Percentiles rank a stretch among this genome's conserved stretches.
phyloP scores from a whole-genome alignment of 331 rosid genomes.

The Quercus lobata region DNA sequence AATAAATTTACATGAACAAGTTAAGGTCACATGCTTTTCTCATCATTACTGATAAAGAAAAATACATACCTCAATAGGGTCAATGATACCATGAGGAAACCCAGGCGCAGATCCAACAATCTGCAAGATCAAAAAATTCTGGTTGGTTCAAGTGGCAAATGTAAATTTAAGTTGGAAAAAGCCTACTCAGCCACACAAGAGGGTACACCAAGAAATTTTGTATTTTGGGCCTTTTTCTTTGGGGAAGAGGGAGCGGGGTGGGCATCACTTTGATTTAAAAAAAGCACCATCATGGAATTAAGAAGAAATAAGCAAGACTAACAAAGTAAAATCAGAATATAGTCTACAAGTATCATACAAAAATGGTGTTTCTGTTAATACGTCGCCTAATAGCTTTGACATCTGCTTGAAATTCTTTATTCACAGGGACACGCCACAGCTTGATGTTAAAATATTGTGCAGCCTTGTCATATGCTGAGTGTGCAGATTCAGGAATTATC shows the following conservation, averaged over 20 bases:
- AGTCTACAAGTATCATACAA: constrained; percentile 43
- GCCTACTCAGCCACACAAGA: constrained; percentile 14
- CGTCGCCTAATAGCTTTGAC: constrained; percentile 54
- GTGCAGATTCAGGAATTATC: constrained; percentile 92
- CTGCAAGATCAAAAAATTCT: constrained; percentile 40
- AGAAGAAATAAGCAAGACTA: background rate
- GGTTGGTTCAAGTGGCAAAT: constrained; percentile 24
- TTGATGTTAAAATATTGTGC: constrained; percentile 93
- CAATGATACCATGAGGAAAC: constrained; percentile 94
- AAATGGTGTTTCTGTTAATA: constrained; percentile 76
- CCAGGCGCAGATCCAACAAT: constrained; percentile 99
- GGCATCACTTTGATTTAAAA: background rate
- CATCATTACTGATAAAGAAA: constrained; percentile 3
- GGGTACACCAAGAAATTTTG: background rate
- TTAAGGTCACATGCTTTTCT: constrained; percentile 4
- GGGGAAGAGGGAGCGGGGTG: background rate
- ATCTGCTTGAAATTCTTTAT: constrained; percentile 76
- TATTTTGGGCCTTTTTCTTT: background rate
- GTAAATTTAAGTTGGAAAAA: constrained; percentile 17
- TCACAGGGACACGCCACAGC: constrained; percentile 84
- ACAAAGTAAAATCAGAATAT: background rate
- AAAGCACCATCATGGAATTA: background rate
- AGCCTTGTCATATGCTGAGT: constrained; percentile 99
- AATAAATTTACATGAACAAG: constrained; percentile 21
- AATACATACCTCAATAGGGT: constrained; percentile 76